Base-by-base conservation (phyloP, 2,329 filamentous ascomycete species). In the Aureobasidium vineae region DNA sequence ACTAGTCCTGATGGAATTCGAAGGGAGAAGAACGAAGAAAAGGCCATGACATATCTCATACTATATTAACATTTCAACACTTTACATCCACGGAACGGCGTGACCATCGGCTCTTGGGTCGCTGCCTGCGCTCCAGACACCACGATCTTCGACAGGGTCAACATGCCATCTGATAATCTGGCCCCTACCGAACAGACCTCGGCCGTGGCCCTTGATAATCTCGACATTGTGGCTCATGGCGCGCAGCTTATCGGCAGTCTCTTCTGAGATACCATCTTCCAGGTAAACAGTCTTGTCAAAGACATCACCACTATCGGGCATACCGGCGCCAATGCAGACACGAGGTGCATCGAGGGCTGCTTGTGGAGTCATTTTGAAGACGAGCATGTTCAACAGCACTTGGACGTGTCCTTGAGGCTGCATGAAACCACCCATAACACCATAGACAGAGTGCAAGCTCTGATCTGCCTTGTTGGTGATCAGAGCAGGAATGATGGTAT, bases 381-480 rank as follows among this genome's bases (percentile, higher is more conserved):
- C 86, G 0, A 96, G 79, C 85, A 96, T 93, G 70, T 96, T 96
- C 1, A 98, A 82, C 11, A 99, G 79, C 0, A 97, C 92, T 77
- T 98, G 95, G 0, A 98, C 88, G 68, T 98, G 95, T 26, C 94
- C 95, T 78, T 98, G 95, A 0, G 95, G 95, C 79, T 99, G 95
- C 90, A 98, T 98, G 79, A 96, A 98, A 2, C 92, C 94, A 63
- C 95, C 95, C 95, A 98, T 98, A 68, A 98, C 94, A 63, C 95
- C 95, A 73, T 94, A 97, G 0, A 96, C 90, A 4, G 87, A 90
- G 76, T 97, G 91, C 66, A 98, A 79, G 57, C 85, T 88, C 31
- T 86, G 86, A 71, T 96, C 92, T 5, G 80, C 79, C 21, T 86
- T 76, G 71, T 95, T 92, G 0, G 95, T 98, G 21, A 94, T 87